Evolutionary conservation across 2,329 filamentous ascomycete genomes (phyloP).

Genomic region (Colletotrichum phormii): DNA sequence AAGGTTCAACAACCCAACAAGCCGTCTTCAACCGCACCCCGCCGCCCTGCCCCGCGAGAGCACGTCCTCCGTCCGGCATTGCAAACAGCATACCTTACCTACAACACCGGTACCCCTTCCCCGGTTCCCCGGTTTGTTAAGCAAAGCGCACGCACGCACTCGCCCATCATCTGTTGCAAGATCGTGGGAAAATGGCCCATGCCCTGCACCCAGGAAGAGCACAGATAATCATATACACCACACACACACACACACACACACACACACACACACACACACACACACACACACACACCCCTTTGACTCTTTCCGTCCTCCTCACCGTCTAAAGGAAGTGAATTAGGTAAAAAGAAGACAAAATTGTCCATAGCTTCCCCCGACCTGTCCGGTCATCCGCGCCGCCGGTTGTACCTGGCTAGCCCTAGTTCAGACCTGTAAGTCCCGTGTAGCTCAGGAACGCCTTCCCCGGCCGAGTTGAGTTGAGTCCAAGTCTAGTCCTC

Average conservation of each 20-base stretch:
- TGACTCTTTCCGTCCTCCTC: neutral
- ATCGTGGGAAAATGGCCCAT: constrained; percentile 10
- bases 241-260: neutral
- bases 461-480: neutral
- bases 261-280: neutral
- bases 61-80: neutral
- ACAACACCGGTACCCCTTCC: constrained; percentile 14
- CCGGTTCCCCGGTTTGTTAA: constrained; percentile 25
- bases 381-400: constrained; percentile 21
- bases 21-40: neutral
- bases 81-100: neutral
- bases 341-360: neutral
- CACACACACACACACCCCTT: neutral
- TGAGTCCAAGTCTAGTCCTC: neutral
- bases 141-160: constrained; percentile 2
- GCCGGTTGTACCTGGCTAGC: constrained; percentile 20
- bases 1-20: neutral
- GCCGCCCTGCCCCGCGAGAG: neutral
- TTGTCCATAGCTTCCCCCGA: constrained; percentile 19
- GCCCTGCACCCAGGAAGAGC: neutral
- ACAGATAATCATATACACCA: neutral
- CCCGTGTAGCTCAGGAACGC: neutral
- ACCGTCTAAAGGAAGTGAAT: neutral
- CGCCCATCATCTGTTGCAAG: constrained; percentile 4
- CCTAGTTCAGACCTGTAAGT: neutral